These are phyloP conservation scores for Rosa rugosa DNA, from an alignment of 306 rosid species.

Conservation along the genomic window DNA sequence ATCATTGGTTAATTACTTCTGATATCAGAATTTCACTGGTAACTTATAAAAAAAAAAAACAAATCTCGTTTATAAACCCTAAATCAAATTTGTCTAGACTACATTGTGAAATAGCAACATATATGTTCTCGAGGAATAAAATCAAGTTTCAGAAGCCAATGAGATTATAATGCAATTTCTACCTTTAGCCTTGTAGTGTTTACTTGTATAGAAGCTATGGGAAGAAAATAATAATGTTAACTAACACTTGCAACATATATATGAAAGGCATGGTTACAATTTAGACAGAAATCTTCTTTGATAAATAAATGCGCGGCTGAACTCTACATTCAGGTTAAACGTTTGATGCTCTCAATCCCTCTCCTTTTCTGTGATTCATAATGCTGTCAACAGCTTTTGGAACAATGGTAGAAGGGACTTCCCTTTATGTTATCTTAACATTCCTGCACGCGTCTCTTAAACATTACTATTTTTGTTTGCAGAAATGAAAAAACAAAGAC, in stretches of 20 bases:
- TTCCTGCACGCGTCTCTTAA: neutral
- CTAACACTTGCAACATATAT: neutral
- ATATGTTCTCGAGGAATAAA: neutral
- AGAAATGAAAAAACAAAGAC: conserved; percentile 38
- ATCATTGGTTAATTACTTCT: neutral
- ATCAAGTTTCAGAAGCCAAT: neutral
- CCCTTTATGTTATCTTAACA: neutral
- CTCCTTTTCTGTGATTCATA: neutral
- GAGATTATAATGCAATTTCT: neutral
- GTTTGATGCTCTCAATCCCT: neutral
- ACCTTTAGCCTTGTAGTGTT: neutral
- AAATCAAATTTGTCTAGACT: neutral
- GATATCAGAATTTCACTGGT: neutral
- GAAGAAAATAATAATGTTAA: neutral
- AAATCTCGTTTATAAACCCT: neutral
- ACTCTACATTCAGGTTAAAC: neutral
- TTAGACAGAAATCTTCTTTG: neutral
- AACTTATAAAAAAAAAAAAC: neutral
- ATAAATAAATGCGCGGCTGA: neutral
- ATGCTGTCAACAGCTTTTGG: neutral
- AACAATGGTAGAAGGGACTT: neutral
- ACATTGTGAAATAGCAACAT: neutral
- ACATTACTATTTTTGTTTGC: neutral
- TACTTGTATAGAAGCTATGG: neutral
- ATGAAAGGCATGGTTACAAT: neutral